Conservation (phyloP, 495 filamentous ascomycete species). For the Penicillium roqueforti region DNA sequence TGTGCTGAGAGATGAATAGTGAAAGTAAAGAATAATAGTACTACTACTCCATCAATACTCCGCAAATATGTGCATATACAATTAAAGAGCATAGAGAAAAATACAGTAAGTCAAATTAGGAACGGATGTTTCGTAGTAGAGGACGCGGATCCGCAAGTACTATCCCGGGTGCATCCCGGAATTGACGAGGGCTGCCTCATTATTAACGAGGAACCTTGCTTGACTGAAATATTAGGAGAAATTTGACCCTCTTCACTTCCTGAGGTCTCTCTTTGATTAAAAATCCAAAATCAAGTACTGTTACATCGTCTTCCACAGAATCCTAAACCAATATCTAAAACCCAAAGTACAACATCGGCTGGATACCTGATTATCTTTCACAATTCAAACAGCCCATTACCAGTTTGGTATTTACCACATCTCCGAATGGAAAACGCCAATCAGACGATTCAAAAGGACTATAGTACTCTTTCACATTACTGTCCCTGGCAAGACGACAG, state of each 20-base stretch:
- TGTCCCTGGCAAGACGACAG: neutral
- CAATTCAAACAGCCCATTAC: neutral
- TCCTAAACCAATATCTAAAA: neutral
- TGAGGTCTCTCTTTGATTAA: neutral
- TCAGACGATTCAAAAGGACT: neutral
- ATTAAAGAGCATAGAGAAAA: too few relatives aligned
- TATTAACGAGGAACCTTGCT: neutral
- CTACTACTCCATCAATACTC: neutral
- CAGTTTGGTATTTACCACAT: neutral
- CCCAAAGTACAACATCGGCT: neutral
- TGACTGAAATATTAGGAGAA: neutral
- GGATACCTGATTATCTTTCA: neutral
- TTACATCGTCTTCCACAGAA: neutral
- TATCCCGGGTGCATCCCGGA: constrained; percentile 19
- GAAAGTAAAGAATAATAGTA: too few relatives aligned
- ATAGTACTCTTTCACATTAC: neutral
- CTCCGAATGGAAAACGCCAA: neutral
- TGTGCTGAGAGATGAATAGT: neutral
- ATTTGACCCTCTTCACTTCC: neutral
- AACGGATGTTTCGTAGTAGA: too few relatives aligned
- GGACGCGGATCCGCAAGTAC: neutral
- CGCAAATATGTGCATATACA: too few relatives aligned
- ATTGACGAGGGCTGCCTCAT: constrained; percentile 12
- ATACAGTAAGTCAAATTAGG: too few relatives aligned
- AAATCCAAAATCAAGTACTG: neutral